phyloP scores from a whole-genome alignment of 805 yeast species.

The Candida taoyuanica region DNA sequence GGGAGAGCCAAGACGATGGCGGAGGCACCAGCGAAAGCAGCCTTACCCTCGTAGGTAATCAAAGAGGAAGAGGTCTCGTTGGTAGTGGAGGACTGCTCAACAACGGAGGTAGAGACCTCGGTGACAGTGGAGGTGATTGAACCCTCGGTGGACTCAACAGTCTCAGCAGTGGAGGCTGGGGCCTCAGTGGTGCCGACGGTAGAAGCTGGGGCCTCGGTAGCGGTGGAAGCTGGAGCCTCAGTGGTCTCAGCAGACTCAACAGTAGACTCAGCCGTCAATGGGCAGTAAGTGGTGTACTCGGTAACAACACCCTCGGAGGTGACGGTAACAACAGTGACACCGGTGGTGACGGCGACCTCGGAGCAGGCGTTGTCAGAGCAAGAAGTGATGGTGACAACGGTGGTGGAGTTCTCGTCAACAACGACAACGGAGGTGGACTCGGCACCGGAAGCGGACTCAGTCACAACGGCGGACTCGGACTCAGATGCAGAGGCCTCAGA shows the following conservation, averaged over 20 bases:
- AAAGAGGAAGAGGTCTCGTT: constrained; percentile 16
- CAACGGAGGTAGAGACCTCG: constrained; percentile 3
- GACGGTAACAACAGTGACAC: constrained; percentile 9
- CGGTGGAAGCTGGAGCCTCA: constrained; percentile 10
- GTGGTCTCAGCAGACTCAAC: constrained; percentile 15
- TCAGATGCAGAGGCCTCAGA: constrained; percentile 15
- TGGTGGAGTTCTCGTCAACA: constrained; percentile 6
- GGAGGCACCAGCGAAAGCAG: constrained; percentile 18
- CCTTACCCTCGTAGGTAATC: constrained; percentile 21
- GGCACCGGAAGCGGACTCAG: constrained; percentile 22
- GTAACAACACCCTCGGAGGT: constrained; percentile 28
- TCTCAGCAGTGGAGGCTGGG: constrained; percentile 13
- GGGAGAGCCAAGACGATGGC: constrained; percentile 16
- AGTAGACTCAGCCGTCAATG: constrained; percentile 7
- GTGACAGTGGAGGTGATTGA: constrained; percentile 6
- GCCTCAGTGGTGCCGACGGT: constrained; percentile 17
- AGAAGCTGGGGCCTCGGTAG: no score
- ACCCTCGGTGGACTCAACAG: constrained; percentile 7
- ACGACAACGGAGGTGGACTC: constrained; percentile 15
- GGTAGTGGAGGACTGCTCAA: constrained; percentile 9
- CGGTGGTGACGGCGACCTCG: constrained; percentile 5
- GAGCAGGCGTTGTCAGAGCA: constrained; percentile 5
- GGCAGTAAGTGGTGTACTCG: constrained; percentile 27
- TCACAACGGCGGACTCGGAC: constrained; percentile 8
- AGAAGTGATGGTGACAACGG: constrained; percentile 7